Evolutionary conservation across 1,284 basidiomycete species (phyloP).

Genomic region (Inonotus obliquus): DNA sequence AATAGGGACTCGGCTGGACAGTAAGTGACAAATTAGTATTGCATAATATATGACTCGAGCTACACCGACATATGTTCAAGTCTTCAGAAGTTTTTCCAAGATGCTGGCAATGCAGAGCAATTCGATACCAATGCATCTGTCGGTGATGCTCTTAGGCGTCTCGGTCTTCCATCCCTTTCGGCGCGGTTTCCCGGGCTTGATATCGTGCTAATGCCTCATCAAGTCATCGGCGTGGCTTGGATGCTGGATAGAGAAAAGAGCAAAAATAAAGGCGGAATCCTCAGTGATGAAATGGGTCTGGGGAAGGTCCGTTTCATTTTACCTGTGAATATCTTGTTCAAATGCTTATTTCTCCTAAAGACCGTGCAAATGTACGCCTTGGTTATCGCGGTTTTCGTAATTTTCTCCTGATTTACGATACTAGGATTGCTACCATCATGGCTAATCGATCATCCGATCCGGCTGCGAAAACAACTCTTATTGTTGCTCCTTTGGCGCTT

Average conservation of each 20-base stretch:
- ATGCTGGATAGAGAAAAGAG: constrained; percentile 54
- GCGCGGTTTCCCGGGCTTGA: constrained; percentile 47
- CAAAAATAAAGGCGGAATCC: constrained; percentile 48
- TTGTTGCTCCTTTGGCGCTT: constrained; percentile 51
- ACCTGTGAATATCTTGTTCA: background rate
- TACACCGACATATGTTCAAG: constrained; percentile 26
- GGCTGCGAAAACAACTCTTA: constrained; percentile 46
- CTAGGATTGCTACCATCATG: constrained; percentile 43
- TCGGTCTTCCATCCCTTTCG: constrained; percentile 39
- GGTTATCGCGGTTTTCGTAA: background rate
- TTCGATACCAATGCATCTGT: constrained; percentile 53
- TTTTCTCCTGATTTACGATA: background rate
- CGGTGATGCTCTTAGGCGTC: constrained; percentile 41
- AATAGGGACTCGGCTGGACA: constrained; percentile 46
- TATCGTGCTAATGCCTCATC: constrained; percentile 58
- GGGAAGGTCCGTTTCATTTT: constrained; percentile 11
- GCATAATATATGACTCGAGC: constrained; percentile 9
- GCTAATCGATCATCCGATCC: constrained; percentile 41
- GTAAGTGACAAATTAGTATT: constrained; percentile 30
- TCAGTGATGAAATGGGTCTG: constrained; percentile 75
- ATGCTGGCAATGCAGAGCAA: constrained; percentile 49
- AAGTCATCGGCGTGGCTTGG: constrained; percentile 63
- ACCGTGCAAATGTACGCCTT: constrained; percentile 41
- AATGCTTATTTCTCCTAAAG: constrained; percentile 22
- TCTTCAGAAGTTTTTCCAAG: constrained; percentile 48